Base-by-base conservation (phyloP, 805 yeast genomes). In the Zygotorulaspora florentina region DNA sequence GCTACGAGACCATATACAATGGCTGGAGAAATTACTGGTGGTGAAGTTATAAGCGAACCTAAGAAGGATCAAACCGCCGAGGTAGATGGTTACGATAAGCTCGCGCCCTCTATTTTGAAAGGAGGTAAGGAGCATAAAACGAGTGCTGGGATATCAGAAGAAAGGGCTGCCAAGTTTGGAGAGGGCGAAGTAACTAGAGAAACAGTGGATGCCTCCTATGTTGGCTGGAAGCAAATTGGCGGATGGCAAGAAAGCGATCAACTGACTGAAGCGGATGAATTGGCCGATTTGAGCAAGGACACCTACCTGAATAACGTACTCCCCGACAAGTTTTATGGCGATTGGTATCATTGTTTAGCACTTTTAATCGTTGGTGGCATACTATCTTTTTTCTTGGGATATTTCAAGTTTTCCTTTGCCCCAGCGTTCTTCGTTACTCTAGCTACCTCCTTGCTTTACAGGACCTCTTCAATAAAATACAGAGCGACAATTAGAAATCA, bases 171-270 rank as follows among this genome's bases (percentile, higher is more conserved):
- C 2, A 50, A 55, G n/a, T 43, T 47, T n/a, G 55, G 56, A 27
- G 37, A 39, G 13, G 57, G 42, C 7, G 36, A 43, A 12, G 38
- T 40, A 7, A 34, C 13, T 2, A 58, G 66, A 44, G 48, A 52
- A 31, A 43, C 41, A 18, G 54, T 44, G 16, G 58, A 74, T 45
- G 85, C 86, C 23, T 79, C 91, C 2, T 85, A 77, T 58, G 78
- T 87, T 40, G 98, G 98, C 28, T 91, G 98, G 98, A 87, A 84
- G 62, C 96, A 90, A 65, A 89, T 87, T 42, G 91, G 93, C 8
- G 86, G 88, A 15, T 91, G 88, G 84, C 86, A 82, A 59, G 80
- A 80, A 47, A 75, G 76, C 35, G 90, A 85, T 62, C 68, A 70
- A 1, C 69, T 87, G 54, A 80, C 79, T 8, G 65, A 66, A 10